Evolutionary conservation across 2,329 filamentous ascomycete species (phyloP).

Genomic region (Arthrobotrys pseudoclavata): DNA sequence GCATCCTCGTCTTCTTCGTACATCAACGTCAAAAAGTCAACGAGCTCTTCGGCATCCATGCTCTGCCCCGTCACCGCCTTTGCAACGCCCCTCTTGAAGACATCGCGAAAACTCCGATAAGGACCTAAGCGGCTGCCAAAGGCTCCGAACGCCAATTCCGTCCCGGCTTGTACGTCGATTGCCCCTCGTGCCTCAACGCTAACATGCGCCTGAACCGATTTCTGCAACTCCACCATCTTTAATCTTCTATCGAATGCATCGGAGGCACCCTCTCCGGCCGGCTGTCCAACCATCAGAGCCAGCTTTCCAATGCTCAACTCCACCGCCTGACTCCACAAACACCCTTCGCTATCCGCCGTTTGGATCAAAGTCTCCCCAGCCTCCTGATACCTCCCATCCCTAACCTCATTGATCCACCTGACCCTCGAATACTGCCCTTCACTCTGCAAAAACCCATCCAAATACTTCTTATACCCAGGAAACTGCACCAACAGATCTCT

Average conservation of each 20-base stretch:
- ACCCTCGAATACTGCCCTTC: conserved; percentile 80
- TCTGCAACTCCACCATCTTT: conserved; percentile 81
- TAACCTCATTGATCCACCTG: conserved; percentile 94
- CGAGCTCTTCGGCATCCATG: conserved; percentile 75
- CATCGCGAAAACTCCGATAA: conserved; percentile 67
- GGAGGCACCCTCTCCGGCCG: conserved; percentile 67
- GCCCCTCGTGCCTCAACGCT: conserved; percentile 77
- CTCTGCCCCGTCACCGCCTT: conserved; percentile 79
- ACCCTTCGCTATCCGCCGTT: conserved; percentile 79
- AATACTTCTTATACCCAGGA: conserved; percentile 74
- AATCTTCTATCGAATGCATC: conserved; percentile 75
- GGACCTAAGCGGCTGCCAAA: conserved; percentile 66
- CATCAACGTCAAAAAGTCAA: conserved; percentile 85
- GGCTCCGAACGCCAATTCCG: conserved; percentile 80
- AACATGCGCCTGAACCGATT: conserved; percentile 80
- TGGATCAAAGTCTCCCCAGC: conserved; percentile 79
- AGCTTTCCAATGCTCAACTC: conserved; percentile 92
- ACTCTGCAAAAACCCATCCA: conserved; percentile 83
- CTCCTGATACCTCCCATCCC: conserved; percentile 79
- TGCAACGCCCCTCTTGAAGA: conserved; percentile 79
- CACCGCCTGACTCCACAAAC: conserved; percentile 93
- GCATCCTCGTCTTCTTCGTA: conserved; percentile 68
- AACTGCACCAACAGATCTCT: conserved; percentile 74
- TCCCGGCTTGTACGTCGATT: conserved; percentile 82
- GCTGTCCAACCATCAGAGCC: conserved; percentile 66